Conservation (phyloP, 1,284 basidiomycete genomes). For the Xanthoconium separans region DNA sequence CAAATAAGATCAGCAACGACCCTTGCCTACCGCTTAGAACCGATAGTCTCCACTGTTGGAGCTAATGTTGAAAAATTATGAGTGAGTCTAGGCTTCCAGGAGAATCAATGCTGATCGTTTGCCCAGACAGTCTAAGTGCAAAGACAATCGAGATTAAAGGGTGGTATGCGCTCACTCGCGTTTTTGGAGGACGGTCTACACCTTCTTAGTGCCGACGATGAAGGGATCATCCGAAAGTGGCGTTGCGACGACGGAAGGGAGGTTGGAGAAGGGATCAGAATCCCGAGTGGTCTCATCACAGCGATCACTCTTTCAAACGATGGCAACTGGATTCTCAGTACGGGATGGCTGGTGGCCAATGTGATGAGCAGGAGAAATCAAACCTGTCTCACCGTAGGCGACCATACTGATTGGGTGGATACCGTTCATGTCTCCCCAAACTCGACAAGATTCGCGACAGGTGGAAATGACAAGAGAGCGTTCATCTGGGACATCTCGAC, state of each 20-base stretch:
- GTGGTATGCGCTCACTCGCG: not conserved
- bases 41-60: too few species aligned
- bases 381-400: not conserved
- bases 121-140: not conserved
- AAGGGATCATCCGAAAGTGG: slow-evolving; percentile 1
- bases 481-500: slow-evolving; percentile 6
- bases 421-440: slow-evolving; percentile 3
- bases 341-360: not conserved
- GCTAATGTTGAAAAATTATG: not conserved
- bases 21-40: too few species aligned
- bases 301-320: not conserved
- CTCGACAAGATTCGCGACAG: not conserved
- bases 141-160: not conserved
- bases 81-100: not conserved
- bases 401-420: slow-evolving; percentile 3
- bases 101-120: not conserved
- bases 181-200: not conserved
- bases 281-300: not conserved
- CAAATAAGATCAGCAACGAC: too few species aligned
- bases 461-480: not conserved
- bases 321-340: not conserved
- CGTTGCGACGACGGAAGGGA: not conserved
- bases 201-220: not conserved
- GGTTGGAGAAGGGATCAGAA: not conserved
- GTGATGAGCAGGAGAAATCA: not conserved